phyloP scores from a whole-genome alignment of 495 filamentous ascomycete species.

The Trichoderma reesei region DNA sequence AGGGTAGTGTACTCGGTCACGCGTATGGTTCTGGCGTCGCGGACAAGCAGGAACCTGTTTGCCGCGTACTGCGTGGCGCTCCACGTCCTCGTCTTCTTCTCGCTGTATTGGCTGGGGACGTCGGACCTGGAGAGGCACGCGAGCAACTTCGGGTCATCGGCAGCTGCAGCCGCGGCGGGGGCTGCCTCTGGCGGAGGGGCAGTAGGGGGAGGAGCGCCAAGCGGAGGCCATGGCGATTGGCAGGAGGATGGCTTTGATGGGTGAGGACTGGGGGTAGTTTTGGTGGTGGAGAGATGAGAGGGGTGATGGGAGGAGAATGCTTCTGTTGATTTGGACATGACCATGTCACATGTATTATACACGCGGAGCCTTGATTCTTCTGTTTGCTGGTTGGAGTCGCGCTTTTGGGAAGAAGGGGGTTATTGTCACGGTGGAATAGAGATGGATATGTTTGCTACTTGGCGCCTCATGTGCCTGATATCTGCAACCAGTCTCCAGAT shows the following conservation, averaged over 20 bases:
- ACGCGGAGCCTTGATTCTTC: not conserved
- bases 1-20: slow-evolving; percentile 84
- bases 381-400: not conserved
- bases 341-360: not conserved
- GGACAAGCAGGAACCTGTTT: slow-evolving; percentile 88
- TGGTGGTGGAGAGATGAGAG: not conserved
- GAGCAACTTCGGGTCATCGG: slow-evolving; percentile 23
- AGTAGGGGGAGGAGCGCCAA: slow-evolving; percentile 14
- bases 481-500: too few species aligned
- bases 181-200: slow-evolving; percentile 13
- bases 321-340: not conserved
- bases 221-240: slow-evolving; percentile 12
- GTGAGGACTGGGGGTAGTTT: not conserved
- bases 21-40: slow-evolving; percentile 77
- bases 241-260: slow-evolving; percentile 8
- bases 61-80: slow-evolving; percentile 86
- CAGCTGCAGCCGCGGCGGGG: slow-evolving; percentile 23
- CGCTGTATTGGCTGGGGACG: slow-evolving; percentile 76
- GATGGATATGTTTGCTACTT: too few species aligned
- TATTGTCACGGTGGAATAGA: not conserved
- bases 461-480: too few species aligned
- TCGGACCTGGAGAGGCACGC: slow-evolving; percentile 29
- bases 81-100: slow-evolving; percentile 75
- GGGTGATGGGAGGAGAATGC: not conserved
- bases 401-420: not conserved